Evolutionary conservation across 495 filamentous ascomycete species (phyloP).

Genomic region (Talaromyces nanjingensis): DNA sequence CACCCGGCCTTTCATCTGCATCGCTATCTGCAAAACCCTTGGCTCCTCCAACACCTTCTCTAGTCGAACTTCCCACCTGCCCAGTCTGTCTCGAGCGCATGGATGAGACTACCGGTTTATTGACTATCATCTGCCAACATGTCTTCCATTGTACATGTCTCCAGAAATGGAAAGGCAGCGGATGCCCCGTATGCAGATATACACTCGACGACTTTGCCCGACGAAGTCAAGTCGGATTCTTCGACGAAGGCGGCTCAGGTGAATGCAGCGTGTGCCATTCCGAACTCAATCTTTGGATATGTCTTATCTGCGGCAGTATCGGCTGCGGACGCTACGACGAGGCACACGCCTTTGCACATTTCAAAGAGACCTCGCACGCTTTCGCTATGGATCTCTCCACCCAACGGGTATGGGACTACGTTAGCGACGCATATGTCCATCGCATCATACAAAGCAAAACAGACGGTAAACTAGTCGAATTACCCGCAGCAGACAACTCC

Average conservation of each 20-base stretch:
- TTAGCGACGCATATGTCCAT: conserved; percentile 90
- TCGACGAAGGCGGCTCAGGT: conserved; percentile 33
- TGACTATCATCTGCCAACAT: conserved; percentile 96
- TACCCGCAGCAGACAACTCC: conserved; percentile 50
- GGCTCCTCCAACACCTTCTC: conserved; percentile 81
- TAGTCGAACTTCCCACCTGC: conserved; percentile 91
- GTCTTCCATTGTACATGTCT: conserved; percentile 97
- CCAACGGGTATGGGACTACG: conserved; percentile 97
- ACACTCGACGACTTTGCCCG: conserved; percentile 54
- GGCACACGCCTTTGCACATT: conserved; percentile 91
- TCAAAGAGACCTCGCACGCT: conserved; percentile 78
- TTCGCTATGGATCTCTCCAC: conserved; percentile 90
- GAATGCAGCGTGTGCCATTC: conserved; percentile 71
- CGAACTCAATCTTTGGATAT: conserved; percentile 82
- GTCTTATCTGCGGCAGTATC: conserved; percentile 86
- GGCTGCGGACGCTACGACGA: conserved; percentile 92
- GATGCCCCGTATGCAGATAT: conserved; percentile 92
- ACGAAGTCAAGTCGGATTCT: conserved; percentile 18
- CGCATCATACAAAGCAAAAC: conserved; percentile 87
- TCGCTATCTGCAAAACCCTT: conserved; percentile 69
- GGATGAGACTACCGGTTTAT: conserved; percentile 91
- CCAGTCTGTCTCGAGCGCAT: conserved; percentile 96
- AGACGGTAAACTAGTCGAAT: conserved; percentile 79
- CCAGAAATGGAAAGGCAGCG: conserved; percentile 89
- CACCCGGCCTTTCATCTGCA: conserved; percentile 41